A percentile compares a stretch with the other conserved stretches of the same genome.
Conservation (phyloP, 2,329 filamentous ascomycete species). For the Podosphaera xanthii region DNA sequence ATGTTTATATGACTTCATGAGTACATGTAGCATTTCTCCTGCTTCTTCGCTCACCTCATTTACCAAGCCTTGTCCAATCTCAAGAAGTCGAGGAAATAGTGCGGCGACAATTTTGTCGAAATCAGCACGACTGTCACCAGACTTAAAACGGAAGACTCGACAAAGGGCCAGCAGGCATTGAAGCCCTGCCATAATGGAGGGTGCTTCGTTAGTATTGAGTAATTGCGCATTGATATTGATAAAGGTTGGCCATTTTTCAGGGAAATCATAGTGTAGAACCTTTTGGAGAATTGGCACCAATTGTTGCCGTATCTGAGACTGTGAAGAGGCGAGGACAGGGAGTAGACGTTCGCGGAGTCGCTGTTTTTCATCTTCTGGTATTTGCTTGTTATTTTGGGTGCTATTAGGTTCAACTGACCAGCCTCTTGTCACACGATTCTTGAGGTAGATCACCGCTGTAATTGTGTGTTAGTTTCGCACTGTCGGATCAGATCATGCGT, state of each 20-base stretch:
- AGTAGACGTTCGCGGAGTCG: slow-evolving; percentile 73
- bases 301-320: slow-evolving; percentile 68
- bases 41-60: slow-evolving; percentile 84
- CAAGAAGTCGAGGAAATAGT: slow-evolving; percentile 69
- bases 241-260: slow-evolving; percentile 80
- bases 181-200: slow-evolving; percentile 74
- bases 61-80: slow-evolving; percentile 71
- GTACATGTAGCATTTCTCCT: slow-evolving; percentile 85
- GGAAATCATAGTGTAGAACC: slow-evolving; percentile 89
- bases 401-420: slow-evolving; percentile 62
- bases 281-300: slow-evolving; percentile 87
- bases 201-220: slow-evolving; percentile 64
- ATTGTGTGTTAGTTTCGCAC: slow-evolving; percentile 13
- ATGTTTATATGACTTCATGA: slow-evolving; percentile 94
- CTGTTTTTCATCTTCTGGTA: slow-evolving; percentile 73
- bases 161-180: slow-evolving; percentile 90
- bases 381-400: slow-evolving; percentile 37
- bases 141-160: slow-evolving; percentile 85
- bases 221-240: slow-evolving; percentile 81
- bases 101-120: slow-evolving; percentile 87
- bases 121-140: slow-evolving; percentile 54
- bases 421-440: slow-evolving; percentile 85
- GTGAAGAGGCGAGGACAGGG: slow-evolving; percentile 63
- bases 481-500: slow-evolving; percentile 20
- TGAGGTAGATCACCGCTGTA: slow-evolving; percentile 85